Conservation (phyloP, 495 filamentous ascomycete genomes). For the Penicillium taxi region DNA sequence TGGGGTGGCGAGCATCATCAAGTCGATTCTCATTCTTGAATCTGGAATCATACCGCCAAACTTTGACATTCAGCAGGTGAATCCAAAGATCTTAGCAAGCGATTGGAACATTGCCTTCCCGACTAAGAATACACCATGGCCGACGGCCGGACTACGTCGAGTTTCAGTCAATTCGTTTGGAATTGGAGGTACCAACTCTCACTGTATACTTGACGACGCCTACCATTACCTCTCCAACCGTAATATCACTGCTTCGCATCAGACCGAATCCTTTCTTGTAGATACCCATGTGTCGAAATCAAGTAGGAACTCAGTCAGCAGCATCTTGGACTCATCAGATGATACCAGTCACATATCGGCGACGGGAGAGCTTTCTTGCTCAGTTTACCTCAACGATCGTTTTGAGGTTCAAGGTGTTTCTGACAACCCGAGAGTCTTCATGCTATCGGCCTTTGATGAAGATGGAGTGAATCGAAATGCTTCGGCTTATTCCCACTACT, state of each 20-base stretch:
- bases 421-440: conserved; percentile 20
- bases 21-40: conserved; percentile 31
- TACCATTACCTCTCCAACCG: neutral
- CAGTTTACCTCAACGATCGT: neutral
- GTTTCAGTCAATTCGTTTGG: conserved; percentile 41
- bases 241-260: neutral
- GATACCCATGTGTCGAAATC: neutral
- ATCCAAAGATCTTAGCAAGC: conserved; percentile 17
- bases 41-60: conserved; percentile 33
- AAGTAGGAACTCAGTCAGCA: neutral
- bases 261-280: too few relatives aligned
- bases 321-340: conserved; percentile 3
- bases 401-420: too few relatives aligned
- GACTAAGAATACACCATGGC: conserved; percentile 11
- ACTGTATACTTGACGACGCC: neutral
- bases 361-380: too few relatives aligned
- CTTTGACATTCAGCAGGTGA: conserved; percentile 25
- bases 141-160: conserved; percentile 31
- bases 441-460: conserved; percentile 25
- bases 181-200: neutral
- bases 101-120: conserved; percentile 16
- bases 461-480: conserved; percentile 23
- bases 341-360: conserved; percentile 7
- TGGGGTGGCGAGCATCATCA: conserved; percentile 37
- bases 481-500: conserved; percentile 13